A percentile compares a stretch with the other conserved stretches of the same genome.
phyloP scores from a whole-genome alignment of 164 flowering plant species.

The Piper betle region DNA sequence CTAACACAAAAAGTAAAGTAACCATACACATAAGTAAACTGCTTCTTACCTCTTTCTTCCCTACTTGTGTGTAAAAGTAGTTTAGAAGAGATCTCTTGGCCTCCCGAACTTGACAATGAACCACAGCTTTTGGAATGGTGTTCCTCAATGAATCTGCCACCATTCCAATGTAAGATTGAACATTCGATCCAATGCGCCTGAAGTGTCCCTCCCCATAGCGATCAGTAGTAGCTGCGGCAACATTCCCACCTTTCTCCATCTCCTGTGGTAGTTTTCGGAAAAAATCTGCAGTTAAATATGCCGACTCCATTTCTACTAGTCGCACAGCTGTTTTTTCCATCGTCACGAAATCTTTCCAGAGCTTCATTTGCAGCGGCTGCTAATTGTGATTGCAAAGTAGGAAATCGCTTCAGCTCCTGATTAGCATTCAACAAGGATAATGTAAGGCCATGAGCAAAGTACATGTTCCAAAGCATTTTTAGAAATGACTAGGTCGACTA shows the following conservation, averaged over 20 bases:
- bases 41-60: slow-evolving; percentile 46
- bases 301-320: slow-evolving; percentile 68
- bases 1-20: not conserved
- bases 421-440: too few relatives aligned
- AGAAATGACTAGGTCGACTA: not conserved
- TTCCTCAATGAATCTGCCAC: slow-evolving; percentile 41
- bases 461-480: not conserved
- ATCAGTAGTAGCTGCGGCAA: slow-evolving; percentile 23
- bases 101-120: slow-evolving; percentile 59
- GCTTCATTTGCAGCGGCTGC: slow-evolving; percentile 42
- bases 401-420: slow-evolving; percentile 59
- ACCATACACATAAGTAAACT: not conserved
- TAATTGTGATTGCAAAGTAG: slow-evolving; percentile 48
- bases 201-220: slow-evolving; percentile 49
- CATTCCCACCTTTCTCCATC: slow-evolving; percentile 36
- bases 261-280: slow-evolving; percentile 56
- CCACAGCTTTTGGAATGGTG: slow-evolving; percentile 58
- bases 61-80: slow-evolving; percentile 51
- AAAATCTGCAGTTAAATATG: slow-evolving; percentile 58
- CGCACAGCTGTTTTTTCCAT: slow-evolving; percentile 40
- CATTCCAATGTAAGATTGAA: slow-evolving; percentile 39
- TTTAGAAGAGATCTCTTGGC: slow-evolving; percentile 44
- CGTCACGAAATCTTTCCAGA: slow-evolving; percentile 55
- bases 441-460: not conserved
- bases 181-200: slow-evolving; percentile 51